Evolutionary conservation across 495 filamentous ascomycete species (phyloP), one percentile per base, ranked within the genome.

Genomic region (Penicillium egyptiacum): DNA sequence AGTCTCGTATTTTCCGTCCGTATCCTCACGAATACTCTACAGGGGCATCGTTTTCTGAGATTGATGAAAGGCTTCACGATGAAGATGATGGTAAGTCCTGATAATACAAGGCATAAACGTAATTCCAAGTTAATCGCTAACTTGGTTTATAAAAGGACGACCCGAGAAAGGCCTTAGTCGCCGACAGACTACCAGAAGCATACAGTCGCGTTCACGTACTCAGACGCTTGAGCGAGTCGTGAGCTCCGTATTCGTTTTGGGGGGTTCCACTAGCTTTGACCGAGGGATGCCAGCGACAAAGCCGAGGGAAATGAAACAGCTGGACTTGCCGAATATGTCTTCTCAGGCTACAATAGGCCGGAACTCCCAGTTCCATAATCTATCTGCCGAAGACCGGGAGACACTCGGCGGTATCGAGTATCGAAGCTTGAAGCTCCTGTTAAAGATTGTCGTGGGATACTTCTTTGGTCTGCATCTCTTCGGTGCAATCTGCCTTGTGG

Each of bases 291-390:
- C 19, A 46, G 28, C 23, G 9, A 35, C 25, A 49, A 56, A 4
- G 17, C 20, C 25, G 26, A 33, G n/a, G 16, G 35, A 17, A 35
- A 46, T 57, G 49, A 63, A 60, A 37, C 47, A 62, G 14, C 55
- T 62, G 6, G 54, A 60, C 22, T 56, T 72, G 55, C 67, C 69
- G 3, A 55, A 58, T 19, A 61, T 72, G 11, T 72, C 65, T 3
- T 63, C 65, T 2, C 63, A 65, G 8, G 69, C 88, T 6, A 93
- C 90, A 0, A 63, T 92, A 25, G 90, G 88, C 22, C 78, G 90
- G 30, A 94, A 94, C 66, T 92, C 89, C 11, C 80, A 83, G 4
- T 94, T 96, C 56, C 74, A 89, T 12, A 87, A 89, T 56, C 56
- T 87, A 49, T 81, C 79, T n/a, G 74, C 76, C 23, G 75, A 80